Conservation (phyloP, 495 filamentous ascomycete genomes). For the Aspergillus hancockii region DNA sequence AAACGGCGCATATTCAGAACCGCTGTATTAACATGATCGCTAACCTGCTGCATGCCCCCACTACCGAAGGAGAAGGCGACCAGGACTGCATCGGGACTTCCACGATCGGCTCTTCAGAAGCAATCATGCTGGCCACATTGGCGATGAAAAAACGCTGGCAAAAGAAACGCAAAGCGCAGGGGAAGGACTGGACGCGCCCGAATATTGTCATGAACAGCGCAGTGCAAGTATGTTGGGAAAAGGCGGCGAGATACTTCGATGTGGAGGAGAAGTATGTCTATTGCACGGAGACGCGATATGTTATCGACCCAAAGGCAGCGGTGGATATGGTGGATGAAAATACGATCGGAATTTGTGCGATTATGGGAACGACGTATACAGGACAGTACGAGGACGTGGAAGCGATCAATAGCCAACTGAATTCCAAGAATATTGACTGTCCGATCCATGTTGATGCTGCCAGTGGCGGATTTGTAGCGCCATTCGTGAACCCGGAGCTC, state of each 20-base stretch:
- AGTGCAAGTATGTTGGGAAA: constrained; percentile 96
- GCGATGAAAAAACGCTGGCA: constrained; percentile 97
- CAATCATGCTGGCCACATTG: constrained; percentile 85
- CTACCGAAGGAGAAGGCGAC: constrained; percentile 37
- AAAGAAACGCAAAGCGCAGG: constrained; percentile 74
- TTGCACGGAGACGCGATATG: constrained; percentile 76
- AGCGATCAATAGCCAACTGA: constrained; percentile 79
- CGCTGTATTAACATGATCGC: constrained; percentile 92
- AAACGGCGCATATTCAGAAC: constrained; percentile 87
- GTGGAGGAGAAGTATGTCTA: constrained; percentile 87
- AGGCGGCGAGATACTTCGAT: constrained; percentile 92
- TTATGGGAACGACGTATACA: constrained; percentile 91
- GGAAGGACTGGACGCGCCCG: constrained; percentile 71
- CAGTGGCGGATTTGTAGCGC: constrained; percentile 85
- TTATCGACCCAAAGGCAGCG: constrained; percentile 83
- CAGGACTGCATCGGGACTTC: constrained; percentile 75
- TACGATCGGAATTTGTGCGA: constrained; percentile 90
- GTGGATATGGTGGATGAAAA: constrained; percentile 90
- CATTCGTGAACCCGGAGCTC: constrained; percentile 79
- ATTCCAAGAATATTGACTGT: constrained; percentile 68
- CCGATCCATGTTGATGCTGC: constrained; percentile 93
- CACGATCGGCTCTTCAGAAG: constrained; percentile 83
- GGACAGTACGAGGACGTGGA: constrained; percentile 94
- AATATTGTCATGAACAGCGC: constrained; percentile 93
- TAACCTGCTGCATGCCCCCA: constrained; percentile 77